phyloP scores from a whole-genome alignment of 2,329 filamentous ascomycete genomes.

The Alternaria burnsii region DNA sequence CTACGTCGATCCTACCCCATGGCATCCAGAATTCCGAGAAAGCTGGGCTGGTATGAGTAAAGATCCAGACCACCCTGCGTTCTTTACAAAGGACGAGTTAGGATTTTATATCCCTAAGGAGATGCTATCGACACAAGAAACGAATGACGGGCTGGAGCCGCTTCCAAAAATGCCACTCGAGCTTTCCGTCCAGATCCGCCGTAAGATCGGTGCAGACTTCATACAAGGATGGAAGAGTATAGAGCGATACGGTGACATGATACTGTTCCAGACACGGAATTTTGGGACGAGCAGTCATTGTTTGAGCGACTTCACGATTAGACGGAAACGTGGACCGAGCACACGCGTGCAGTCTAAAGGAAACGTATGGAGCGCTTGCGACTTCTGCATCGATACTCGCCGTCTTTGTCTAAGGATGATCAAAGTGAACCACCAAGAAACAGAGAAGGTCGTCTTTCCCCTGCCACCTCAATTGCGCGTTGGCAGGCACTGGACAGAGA shows the following conservation, averaged over 20 bases:
- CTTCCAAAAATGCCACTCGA: background rate
- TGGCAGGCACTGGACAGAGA: background rate
- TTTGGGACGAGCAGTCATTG: background rate
- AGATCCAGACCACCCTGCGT: too few species aligned
- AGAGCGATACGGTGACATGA: background rate
- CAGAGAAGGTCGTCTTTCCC: background rate
- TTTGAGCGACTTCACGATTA: background rate
- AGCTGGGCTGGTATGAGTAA: too few species aligned
- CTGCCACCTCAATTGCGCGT: background rate
- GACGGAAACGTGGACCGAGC: background rate
- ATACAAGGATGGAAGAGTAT: background rate
- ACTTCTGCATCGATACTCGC: background rate
- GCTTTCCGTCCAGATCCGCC: background rate
- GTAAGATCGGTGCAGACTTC: background rate
- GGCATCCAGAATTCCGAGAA: too few species aligned
- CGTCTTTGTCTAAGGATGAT: background rate
- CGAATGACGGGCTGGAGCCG: too few species aligned
- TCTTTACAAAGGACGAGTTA: background rate
- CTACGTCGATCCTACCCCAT: too few species aligned
- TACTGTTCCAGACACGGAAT: background rate
- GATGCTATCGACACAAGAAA: background rate
- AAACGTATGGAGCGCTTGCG: background rate
- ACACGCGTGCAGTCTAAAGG: background rate
- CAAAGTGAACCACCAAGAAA: background rate
- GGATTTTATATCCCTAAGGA: background rate